Percentiles rank a stretch among this genome's conserved stretches.
Conservation (phyloP, 441 rosid genomes). For the Cnidoscolus chayamansa region DNA sequence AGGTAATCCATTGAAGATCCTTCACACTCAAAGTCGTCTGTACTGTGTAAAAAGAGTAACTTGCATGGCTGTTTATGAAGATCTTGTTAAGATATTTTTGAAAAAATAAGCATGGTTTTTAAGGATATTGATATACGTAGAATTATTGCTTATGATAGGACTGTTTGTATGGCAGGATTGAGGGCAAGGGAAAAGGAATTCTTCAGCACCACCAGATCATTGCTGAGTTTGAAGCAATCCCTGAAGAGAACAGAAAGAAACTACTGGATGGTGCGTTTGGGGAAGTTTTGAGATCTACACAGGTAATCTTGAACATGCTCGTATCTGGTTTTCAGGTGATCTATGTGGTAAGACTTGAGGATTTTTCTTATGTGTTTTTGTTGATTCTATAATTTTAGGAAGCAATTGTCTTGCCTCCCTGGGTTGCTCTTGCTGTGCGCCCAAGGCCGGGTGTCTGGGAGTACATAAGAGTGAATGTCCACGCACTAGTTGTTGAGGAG, state of each 20-base stretch:
- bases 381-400: conserved; percentile 45
- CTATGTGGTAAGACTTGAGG: background rate
- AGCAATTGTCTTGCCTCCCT: conserved; percentile 82
- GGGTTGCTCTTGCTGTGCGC: conserved; percentile 90
- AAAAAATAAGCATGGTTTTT: background rate
- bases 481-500: conserved; percentile 80
- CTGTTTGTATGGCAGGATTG: conserved; percentile 44
- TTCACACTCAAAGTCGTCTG: background rate
- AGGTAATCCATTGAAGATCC: conserved; percentile 41
- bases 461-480: conserved; percentile 71
- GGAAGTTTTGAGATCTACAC: conserved; percentile 67
- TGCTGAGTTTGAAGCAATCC: conserved; percentile 71
- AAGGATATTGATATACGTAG: background rate
- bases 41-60: background rate
- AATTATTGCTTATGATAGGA: background rate
- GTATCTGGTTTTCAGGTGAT: background rate
- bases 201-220: conserved; percentile 75
- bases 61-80: background rate
- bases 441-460: conserved; percentile 98
- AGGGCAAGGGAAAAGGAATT: conserved; percentile 76
- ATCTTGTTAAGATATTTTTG: background rate
- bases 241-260: conserved; percentile 58
- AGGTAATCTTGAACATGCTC: conserved; percentile 39
- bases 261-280: conserved; percentile 62
- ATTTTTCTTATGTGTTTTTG: background rate